Conservation (phyloP, 2,329 filamentous ascomycete genomes). For the Xylaria sp. region DNA sequence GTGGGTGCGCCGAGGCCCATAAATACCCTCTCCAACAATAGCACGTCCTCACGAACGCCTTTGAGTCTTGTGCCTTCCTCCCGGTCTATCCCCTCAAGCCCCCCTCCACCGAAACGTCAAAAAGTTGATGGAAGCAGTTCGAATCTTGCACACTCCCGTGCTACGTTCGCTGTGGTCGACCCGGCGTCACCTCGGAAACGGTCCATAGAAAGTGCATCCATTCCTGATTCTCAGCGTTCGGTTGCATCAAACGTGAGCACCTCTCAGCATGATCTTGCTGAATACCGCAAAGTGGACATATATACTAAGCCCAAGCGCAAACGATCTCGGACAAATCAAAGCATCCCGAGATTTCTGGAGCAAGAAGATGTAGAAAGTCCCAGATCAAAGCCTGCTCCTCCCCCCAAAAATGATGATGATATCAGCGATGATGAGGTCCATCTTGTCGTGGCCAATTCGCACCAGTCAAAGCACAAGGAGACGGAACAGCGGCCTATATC, state of each 20-base stretch:
- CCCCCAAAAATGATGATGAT: constrained; percentile 2
- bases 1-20: constrained; percentile 35
- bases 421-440: constrained; percentile 31
- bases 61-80: constrained; percentile 15
- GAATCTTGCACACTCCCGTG: constrained; percentile 28
- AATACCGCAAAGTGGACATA: constrained; percentile 30
- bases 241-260: constrained; percentile 31
- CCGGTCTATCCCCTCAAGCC: constrained; percentile 16
- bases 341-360: not conserved
- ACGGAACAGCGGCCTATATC: constrained; percentile 4
- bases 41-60: constrained; percentile 14
- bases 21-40: constrained; percentile 41
- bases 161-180: constrained; percentile 29
- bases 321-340: constrained; percentile 12
- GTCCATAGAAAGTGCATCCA: constrained; percentile 35
- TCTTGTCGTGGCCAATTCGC: constrained; percentile 7
- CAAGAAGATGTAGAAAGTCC: constrained; percentile 1
- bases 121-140: constrained; percentile 31
- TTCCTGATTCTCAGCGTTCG: constrained; percentile 40
- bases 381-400: not conserved
- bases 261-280: constrained; percentile 21
- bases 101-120: constrained; percentile 40
- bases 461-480: constrained; percentile 1
- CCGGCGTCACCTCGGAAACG: constrained; percentile 34
- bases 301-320: constrained; percentile 1